Conservation (phyloP, 2,329 filamentous ascomycete species). For the Aspergillus fumigatiaffinis region DNA sequence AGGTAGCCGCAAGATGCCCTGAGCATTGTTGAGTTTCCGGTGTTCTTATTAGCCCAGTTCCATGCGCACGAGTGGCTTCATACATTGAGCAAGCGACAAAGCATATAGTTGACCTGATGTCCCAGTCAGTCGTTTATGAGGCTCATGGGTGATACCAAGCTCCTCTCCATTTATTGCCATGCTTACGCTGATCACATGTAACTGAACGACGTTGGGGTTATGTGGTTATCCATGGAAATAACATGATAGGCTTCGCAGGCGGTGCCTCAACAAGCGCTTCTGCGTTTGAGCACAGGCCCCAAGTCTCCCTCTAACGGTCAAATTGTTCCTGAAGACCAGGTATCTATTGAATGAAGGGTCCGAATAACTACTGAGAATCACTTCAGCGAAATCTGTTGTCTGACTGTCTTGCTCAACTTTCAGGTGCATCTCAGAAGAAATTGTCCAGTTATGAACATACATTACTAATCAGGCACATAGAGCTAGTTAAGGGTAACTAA, state of each 20-base stretch:
- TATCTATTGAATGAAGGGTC: too few species aligned
- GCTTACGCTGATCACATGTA: neutral
- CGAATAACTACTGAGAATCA: too few species aligned
- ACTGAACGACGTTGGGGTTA: neutral
- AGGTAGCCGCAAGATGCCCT: too few species aligned
- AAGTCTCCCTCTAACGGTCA: neutral
- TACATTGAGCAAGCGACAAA: neutral
- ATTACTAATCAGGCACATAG: too few species aligned
- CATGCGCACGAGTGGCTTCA: neutral
- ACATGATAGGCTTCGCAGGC: neutral
- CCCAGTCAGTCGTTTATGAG: too few species aligned
- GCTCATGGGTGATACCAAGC: neutral
- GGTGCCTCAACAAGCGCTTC: neutral
- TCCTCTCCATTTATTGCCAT: neutral
- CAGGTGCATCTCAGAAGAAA: neutral
- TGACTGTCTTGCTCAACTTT: neutral
- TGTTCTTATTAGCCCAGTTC: neutral
- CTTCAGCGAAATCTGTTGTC: too few species aligned
- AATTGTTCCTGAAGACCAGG: neutral
- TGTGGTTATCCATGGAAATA: too few species aligned
- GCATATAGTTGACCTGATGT: neutral
- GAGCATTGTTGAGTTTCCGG: neutral
- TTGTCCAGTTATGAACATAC: neutral
- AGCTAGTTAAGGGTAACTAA: too few species aligned
- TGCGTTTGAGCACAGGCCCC: neutral